These are phyloP conservation scores for Metschnikowia santaceciliae DNA, from an alignment of 805 yeast species.

Conservation along the genomic window DNA sequence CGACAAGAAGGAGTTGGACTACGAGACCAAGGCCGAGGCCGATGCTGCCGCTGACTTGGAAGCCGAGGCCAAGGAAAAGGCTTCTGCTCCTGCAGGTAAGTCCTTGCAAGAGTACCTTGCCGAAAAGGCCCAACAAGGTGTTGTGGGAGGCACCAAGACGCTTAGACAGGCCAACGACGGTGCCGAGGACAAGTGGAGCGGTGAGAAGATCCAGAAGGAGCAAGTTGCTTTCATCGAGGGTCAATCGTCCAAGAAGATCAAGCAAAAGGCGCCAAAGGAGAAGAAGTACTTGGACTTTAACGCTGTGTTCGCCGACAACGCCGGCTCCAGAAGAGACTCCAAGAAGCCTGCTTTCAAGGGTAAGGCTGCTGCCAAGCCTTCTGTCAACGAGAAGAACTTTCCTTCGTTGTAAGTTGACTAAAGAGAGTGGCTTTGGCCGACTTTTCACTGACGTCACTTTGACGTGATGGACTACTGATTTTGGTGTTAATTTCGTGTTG, in stretches of 20 bases:
- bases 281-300: constrained; percentile 74
- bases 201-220: constrained; percentile 62
- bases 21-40: constrained; percentile 48
- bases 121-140: constrained; percentile 49
- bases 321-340: constrained; percentile 28
- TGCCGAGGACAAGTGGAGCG: constrained; percentile 49
- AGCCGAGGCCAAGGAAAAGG: constrained; percentile 39
- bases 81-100: constrained; percentile 52
- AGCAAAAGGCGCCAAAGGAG: constrained; percentile 74
- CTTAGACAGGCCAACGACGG: constrained; percentile 56
- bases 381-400: constrained; percentile 60
- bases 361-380: constrained; percentile 25
- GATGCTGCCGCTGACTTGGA: constrained; percentile 41
- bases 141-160: constrained; percentile 33
- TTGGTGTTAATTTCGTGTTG: constrained; percentile 37
- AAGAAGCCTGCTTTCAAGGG: constrained; percentile 19
- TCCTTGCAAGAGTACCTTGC: constrained; percentile 86
- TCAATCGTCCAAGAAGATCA: constrained; percentile 61
- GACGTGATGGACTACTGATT: constrained; percentile 72
- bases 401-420: constrained; percentile 50
- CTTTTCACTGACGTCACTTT: constrained; percentile 16
- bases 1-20: constrained; percentile 62
- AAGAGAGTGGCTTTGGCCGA: too few relatives aligned
- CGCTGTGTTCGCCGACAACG: constrained; percentile 53
- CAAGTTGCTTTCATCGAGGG: constrained; percentile 50